Conservation (phyloP, 2,329 filamentous ascomycete genomes). For the Aspergillus sp. region DNA sequence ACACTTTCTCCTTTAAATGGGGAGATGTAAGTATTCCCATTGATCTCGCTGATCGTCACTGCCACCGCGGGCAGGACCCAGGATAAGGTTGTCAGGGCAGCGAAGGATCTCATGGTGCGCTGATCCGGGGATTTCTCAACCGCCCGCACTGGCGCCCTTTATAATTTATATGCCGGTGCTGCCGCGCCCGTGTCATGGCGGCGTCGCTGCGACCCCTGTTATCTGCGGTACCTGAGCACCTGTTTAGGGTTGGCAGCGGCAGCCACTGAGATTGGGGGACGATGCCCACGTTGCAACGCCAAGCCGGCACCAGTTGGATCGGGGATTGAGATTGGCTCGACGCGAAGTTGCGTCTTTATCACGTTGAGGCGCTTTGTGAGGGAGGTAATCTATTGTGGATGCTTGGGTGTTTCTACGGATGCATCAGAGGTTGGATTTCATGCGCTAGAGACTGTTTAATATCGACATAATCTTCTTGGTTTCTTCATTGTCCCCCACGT, state of each 20-base stretch:
- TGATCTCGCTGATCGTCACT: constrained; percentile 62
- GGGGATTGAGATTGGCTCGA: too few species aligned
- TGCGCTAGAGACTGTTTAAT: constrained; percentile 2
- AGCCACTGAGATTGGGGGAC: not conserved
- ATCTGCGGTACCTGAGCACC: not conserved
- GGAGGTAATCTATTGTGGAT: not conserved
- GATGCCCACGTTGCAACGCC: constrained; percentile 13
- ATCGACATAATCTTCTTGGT: not conserved
- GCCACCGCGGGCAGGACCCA: constrained; percentile 24
- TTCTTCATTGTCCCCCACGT: not conserved
- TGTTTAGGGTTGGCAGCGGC: not conserved
- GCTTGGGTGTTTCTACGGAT: not conserved
- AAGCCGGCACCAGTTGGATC: constrained; percentile 1
- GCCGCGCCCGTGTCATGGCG: too few species aligned
- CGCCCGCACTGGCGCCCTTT: not conserved
- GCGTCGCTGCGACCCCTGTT: not conserved
- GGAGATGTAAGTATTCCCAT: constrained; percentile 64
- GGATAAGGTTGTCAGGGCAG: not conserved
- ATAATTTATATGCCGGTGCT: not conserved
- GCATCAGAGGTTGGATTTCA: not conserved
- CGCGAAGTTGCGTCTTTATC: too few species aligned
- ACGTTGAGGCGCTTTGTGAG: not conserved
- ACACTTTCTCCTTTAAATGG: constrained; percentile 58
- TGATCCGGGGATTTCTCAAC: not conserved
- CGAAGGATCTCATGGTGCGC: constrained; percentile 8